Evolutionary conservation across 495 filamentous ascomycete species (phyloP).

Genomic region (Wilcoxina mikolae): DNA sequence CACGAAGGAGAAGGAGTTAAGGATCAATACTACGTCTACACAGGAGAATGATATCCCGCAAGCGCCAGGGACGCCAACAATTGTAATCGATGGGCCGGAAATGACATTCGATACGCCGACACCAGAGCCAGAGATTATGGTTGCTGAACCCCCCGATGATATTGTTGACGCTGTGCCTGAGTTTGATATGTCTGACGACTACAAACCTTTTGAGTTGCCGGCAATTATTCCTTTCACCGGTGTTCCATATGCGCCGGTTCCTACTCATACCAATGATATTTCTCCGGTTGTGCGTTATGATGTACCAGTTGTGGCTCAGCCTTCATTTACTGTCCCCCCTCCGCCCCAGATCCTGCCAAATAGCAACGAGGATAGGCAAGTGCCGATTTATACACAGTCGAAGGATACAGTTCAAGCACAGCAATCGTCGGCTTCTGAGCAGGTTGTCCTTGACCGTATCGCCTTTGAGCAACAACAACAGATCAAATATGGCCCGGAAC

Average conservation of each 20-base stretch:
- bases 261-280: not conserved
- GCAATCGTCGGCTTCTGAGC: not conserved
- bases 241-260: not conserved
- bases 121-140: not conserved
- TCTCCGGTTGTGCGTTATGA: not conserved
- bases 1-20: not conserved
- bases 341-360: not conserved
- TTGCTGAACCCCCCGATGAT: slow-evolving; percentile 2
- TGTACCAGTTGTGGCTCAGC: not conserved
- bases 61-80: not conserved
- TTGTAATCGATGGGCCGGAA: not conserved
- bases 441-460: not conserved
- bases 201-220: not conserved
- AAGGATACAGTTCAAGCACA: not conserved
- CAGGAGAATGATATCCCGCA: no score
- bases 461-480: not conserved
- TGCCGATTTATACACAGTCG: not conserved
- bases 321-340: not conserved
- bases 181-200: no score
- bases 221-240: not conserved
- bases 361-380: not conserved
- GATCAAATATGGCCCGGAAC: not conserved
- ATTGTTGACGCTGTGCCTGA: not conserved
- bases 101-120: not conserved
- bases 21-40: not conserved